Evolutionary conservation across 2,329 filamentous ascomycete genomes (phyloP), one percentile per base, ranked within the genome.

Genomic region (Cordyceps cicadae): DNA sequence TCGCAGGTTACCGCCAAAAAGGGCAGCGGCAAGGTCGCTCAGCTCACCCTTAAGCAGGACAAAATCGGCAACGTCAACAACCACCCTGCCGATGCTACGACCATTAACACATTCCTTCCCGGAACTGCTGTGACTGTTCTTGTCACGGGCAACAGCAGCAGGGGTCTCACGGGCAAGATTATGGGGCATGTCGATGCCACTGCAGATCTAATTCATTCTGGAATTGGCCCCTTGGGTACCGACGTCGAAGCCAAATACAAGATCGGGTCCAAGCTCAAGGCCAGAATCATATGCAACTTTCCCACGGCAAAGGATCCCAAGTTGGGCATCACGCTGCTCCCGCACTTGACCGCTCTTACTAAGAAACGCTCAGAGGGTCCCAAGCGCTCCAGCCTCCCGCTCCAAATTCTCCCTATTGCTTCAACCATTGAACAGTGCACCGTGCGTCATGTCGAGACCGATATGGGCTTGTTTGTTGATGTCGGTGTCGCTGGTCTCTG

Each of bases 111-210:
- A 7, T 96, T 96, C 74, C 81, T 97, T 7, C 94, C 95, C 1
- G 95, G 94, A 65, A 94, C 91, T n/a, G 86, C 88, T 6, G 90
- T 92, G 41, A 92, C 96, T 66, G 80, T 97, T 12, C 79, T 97
- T 54, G 76, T 99, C 43, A 88, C 89, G 2, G 88, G 94, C 52
- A 84, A 89, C 15, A 85, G 87, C 12, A 74, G 81, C 14, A 85
- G 83, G 64, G 94, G 94, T n/a, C 75, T 99, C 62, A 79, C 83
- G 54, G 94, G 94, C 67, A 97, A 97, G 73, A 84, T 97, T 50
- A 89, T 99, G 81, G 95, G 94, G 17, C 85, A 92, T 70, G 76
- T 99, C 26, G 90, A 97, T 74, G 89, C 90, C 12, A 97, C 92
- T 1, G 92, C 93, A 19, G 94, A 99, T 72, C 72, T 93, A 41